phyloP scores from a whole-genome alignment of 2,329 filamentous ascomycete species.

The Ophiostoma sp. region DNA sequence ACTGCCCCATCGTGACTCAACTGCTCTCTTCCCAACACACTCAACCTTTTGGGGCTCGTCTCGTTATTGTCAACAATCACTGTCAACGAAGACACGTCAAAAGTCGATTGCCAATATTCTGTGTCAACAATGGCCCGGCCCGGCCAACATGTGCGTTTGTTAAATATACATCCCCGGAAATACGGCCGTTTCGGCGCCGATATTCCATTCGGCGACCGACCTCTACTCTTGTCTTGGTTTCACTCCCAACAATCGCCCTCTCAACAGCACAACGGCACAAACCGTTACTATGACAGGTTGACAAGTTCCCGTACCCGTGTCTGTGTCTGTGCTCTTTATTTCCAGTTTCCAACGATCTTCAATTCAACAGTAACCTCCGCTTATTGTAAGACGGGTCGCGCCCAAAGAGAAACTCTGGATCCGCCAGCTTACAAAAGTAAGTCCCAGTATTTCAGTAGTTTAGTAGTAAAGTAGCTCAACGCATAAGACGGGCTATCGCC shows the following conservation, averaged over 20 bases:
- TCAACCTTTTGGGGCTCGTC: conserved; percentile 12
- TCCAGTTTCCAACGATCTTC: not conserved
- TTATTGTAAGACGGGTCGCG: not conserved
- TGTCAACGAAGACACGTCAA: too few species aligned
- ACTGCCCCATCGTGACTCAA: not conserved
- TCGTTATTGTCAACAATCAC: not conserved
- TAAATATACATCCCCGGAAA: not conserved
- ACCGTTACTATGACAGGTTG: not conserved
- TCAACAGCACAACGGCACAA: not conserved
- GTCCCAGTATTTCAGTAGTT: not conserved
- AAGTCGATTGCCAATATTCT: too few species aligned
- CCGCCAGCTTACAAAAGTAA: not conserved
- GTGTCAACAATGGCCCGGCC: not conserved
- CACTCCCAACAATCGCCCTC: not conserved
- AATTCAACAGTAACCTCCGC: not conserved
- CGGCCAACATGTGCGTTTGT: not conserved
- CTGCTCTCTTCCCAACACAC: not conserved
- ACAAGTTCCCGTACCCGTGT: not conserved
- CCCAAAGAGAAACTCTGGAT: not conserved
- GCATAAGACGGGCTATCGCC: not conserved
- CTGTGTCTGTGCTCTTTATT: not conserved
- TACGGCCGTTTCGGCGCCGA: not conserved
- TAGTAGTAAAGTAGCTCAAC: not conserved
- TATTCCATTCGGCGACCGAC: not conserved
- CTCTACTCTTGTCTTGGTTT: not conserved